Conservation (phyloP, 495 filamentous ascomycete species). For the Bombardia bombarda region DNA sequence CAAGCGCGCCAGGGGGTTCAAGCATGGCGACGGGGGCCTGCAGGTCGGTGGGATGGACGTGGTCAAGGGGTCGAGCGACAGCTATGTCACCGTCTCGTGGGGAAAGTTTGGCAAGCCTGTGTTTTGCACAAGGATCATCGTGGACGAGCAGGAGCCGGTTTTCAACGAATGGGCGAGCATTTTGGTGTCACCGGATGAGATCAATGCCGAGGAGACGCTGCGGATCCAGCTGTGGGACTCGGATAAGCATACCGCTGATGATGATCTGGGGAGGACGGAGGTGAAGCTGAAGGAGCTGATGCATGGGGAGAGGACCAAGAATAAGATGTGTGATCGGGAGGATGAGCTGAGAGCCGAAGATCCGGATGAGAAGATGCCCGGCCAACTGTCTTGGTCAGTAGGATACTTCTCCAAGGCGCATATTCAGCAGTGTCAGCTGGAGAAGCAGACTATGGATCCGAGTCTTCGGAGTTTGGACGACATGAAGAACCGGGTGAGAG, state of each 20-base stretch:
- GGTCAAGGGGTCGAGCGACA: constrained; percentile 54
- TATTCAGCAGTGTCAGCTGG: constrained; percentile 46
- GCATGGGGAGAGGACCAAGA: constrained; percentile 41
- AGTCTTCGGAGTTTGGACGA: constrained; percentile 44
- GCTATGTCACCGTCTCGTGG: constrained; percentile 65
- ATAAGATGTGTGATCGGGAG: constrained; percentile 45
- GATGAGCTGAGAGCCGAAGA: constrained; percentile 55
- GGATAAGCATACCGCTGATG: constrained; percentile 59
- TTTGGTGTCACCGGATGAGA: constrained; percentile 57
- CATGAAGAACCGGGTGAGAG: constrained; percentile 44
- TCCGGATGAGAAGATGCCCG: constrained; percentile 58
- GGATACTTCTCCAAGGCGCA: constrained; percentile 60
- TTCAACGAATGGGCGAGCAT: constrained; percentile 63
- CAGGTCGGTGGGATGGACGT: constrained; percentile 43
- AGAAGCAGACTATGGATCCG: constrained; percentile 43
- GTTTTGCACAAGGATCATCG: constrained; percentile 53
- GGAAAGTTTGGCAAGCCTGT: constrained; percentile 67
- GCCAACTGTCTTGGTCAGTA: constrained; percentile 59
- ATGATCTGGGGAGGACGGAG: constrained; percentile 63
- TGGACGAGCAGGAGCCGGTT: constrained; percentile 52
- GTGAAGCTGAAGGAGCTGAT: constrained; percentile 58
- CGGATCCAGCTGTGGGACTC: constrained; percentile 66
- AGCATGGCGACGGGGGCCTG: constrained; percentile 62
- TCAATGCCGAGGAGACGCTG: constrained; percentile 64
- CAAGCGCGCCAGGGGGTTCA: constrained; percentile 55